Base-by-base conservation (phyloP, 2,329 filamentous ascomycete species). In the Arthrobotrys musiformis region DNA sequence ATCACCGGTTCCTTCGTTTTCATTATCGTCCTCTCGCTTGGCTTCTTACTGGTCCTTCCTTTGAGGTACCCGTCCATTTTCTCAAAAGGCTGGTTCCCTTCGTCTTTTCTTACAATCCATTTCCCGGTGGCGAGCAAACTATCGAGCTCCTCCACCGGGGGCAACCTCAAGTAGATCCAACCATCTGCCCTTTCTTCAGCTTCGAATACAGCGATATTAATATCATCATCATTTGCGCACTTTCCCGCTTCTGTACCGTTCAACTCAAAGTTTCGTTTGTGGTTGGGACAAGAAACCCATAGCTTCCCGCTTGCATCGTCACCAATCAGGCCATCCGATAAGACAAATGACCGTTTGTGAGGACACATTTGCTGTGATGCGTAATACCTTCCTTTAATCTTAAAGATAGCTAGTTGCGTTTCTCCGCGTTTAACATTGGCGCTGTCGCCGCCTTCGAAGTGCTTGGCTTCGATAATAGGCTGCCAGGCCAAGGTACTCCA, bases 321-420 rank as follows among this genome's bases (percentile, higher is more conserved):
- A 44, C 94, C 93, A 54, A 97, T 88, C 7, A 97, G 85, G 0
- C 93, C 93, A 82, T 97, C 94, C 0, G 91, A 91, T 26, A 97
- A 88, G n/a, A 94, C 91, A 81, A 97, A 97, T 0, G 93, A 90
- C 9, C 93, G 90, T 84, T 94, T 95, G 85, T 97, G 93, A 8
- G 93, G 93, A 83, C 93, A 97, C 93, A 97, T 97, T 82, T 97
- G 93, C 85, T 97, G 93, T 13, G 91, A 92, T 73, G 92, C 92
- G 83, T 94, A 94, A 86, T 90, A 96, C 66, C 88, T 88, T 19
- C 93, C 93, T 66, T 89, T 88, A 78, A 97, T 88, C 81, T 93
- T 92, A 89, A 94, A 97, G 64, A 97, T 86, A 6, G 93, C 93
- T 1, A 97, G 87, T 83, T 97, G 93, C 0, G 93, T 97, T 83